Base-by-base conservation (phyloP, 1,284 basidiomycete genomes). In the Ganoderma sinense region DNA sequence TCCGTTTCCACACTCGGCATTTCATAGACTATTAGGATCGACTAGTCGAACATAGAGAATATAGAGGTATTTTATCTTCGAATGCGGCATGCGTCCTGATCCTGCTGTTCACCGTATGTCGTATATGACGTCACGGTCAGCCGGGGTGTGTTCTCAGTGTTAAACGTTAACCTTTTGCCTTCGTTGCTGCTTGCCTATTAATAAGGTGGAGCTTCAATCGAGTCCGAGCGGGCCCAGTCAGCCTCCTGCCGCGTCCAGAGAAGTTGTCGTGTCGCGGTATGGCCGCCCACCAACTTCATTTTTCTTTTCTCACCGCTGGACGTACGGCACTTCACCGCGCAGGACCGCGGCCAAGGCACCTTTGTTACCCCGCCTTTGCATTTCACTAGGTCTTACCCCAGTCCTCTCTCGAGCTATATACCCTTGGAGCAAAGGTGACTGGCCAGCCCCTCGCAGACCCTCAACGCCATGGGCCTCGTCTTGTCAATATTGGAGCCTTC, bases 21-120 rank as follows among this genome's bases (percentile, higher is more conserved):
- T n/a, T 29, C 56, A 41, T 61, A 61, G 59, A 61, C 59, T 61
- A 61, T 43, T 61, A 59, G 18, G 56, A 20, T 59, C 56, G 39
- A 61, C 40, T 61, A 61, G 59, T 61, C 26, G 59, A 43, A 61
- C 16, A 60, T 60, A 61, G 59, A 61, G 10, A 23, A 18, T 59
- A 39, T 41, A 61, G 40, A 40, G 36, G 36, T 43, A 41, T 39
- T 23, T 23, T 41, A 18, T 13, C n/a, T 40, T 56, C 18, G 16
- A 3, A 41, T 23, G 29, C 20, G 11, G 31, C n/a, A 20, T 39
- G 39, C 40, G 58, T 40, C 2, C n/a, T 23, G 58, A 39, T 18
- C 31, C 31, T 10, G 14, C 11, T 56, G 18, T 41, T 39, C 59
- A 40, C 58, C 4, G 58, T 40, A 39, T 23, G 26, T 16, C 8